Evolutionary conservation across 2,329 filamentous ascomycete genomes (phyloP).

Genomic region (Fusarium abutilonis): DNA sequence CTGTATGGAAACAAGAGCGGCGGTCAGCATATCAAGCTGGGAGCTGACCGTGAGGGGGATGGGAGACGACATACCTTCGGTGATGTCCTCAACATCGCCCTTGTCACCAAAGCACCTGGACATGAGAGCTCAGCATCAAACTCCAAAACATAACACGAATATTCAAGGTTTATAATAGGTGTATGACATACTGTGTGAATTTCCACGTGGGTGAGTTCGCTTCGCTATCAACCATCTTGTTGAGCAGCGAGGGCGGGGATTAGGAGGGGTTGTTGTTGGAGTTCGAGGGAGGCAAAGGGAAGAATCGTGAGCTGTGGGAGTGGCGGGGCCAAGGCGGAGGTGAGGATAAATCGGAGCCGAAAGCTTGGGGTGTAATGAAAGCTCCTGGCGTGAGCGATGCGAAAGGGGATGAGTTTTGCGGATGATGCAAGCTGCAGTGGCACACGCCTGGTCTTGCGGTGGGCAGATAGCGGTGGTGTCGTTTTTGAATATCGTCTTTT

Average conservation of each 20-base stretch:
- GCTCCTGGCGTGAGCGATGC: slow-evolving; percentile 25
- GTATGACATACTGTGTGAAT: slow-evolving; percentile 89
- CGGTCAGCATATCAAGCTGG: slow-evolving; percentile 35
- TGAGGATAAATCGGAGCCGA: slow-evolving; percentile 30
- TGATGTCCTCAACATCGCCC: slow-evolving; percentile 98
- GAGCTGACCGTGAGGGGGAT: slow-evolving; percentile 22
- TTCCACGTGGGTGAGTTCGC: slow-evolving; percentile 97
- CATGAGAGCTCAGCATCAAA: slow-evolving; percentile 34
- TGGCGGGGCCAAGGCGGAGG: slow-evolving; percentile 38
- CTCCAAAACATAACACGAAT: slow-evolving; percentile 9
- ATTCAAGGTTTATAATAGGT: slow-evolving; percentile 2
- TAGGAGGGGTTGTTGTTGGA: slow-evolving; percentile 38
- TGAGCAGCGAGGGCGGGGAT: slow-evolving; percentile 48
- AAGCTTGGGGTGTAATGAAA: slow-evolving; percentile 21
- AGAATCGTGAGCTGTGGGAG: slow-evolving; percentile 33
- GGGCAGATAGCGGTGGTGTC: slow-evolving; percentile 36
- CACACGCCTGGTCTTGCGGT: slow-evolving; percentile 39
- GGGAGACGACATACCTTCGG: slow-evolving; percentile 74
- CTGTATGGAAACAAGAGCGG: slow-evolving; percentile 55
- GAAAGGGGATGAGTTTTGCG: slow-evolving; percentile 31
- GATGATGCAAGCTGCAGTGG: slow-evolving; percentile 36
- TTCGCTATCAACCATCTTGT: slow-evolving; percentile 96
- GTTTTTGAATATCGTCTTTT: slow-evolving; percentile 42
- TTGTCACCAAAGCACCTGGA: slow-evolving; percentile 98
- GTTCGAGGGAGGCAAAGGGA: slow-evolving; percentile 38